A percentile compares a stretch with the other conserved stretches of the same genome.
These are phyloP conservation scores for Aspergillus haitiensis DNA, from an alignment of 495 filamentous ascomycete species.

Conservation along the genomic window DNA sequence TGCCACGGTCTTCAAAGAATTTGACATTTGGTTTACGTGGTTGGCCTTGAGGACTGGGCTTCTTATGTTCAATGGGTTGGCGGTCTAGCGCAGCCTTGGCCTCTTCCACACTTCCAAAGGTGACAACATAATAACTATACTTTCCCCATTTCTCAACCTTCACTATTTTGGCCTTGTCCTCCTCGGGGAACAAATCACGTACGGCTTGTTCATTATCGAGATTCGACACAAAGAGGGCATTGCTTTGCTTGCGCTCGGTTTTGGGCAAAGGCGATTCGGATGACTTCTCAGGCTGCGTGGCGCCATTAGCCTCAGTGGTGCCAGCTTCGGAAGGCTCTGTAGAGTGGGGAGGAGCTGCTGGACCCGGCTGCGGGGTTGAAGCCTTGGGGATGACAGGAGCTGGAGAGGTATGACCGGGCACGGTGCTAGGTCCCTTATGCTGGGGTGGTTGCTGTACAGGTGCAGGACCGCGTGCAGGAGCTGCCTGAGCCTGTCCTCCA, in stretches of 20 bases:
- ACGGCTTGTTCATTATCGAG: conserved; percentile 74
- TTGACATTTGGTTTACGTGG: conserved; percentile 73
- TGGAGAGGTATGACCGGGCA: conserved; percentile 47
- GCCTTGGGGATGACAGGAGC: conserved; percentile 56
- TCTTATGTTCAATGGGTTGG: conserved; percentile 72
- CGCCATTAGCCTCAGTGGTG: conserved; percentile 39
- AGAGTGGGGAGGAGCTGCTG: neutral
- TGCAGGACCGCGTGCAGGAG: conserved; percentile 25
- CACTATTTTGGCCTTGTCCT: conserved; percentile 74
- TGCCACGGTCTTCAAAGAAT: conserved; percentile 68
- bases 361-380: conserved; percentile 51
- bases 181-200: conserved; percentile 74
- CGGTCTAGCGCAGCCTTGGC: conserved; percentile 72
- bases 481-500: conserved; percentile 37
- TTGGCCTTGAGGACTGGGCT: conserved; percentile 59
- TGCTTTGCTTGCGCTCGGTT: conserved; percentile 57
- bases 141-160: conserved; percentile 76
- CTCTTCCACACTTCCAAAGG: conserved; percentile 74
- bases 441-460: conserved; percentile 42
- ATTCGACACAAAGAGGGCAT: conserved; percentile 82
- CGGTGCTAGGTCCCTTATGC: conserved; percentile 36
- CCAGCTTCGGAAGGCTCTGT: conserved; percentile 33
- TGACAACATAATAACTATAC: conserved; percentile 72
- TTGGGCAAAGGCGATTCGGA: conserved; percentile 41
- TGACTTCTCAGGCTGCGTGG: conserved; percentile 39